These are phyloP conservation scores for Geotrichum phurueaensis DNA, from an alignment of 1,139 yeast genomes.

Conservation along the genomic window DNA sequence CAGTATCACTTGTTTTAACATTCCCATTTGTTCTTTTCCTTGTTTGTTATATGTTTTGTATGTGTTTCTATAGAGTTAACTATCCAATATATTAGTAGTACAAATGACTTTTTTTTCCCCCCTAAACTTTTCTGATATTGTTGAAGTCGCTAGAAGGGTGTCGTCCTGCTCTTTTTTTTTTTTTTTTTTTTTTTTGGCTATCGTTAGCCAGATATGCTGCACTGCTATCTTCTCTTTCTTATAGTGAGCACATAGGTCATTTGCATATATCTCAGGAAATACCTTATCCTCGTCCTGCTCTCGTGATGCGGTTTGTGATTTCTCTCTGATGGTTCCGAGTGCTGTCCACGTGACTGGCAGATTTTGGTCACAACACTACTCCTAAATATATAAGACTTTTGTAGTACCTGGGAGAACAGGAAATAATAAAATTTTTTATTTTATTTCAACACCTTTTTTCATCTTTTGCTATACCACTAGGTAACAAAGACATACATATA, in stretches of 20 bases:
- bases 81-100: not conserved
- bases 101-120: not conserved
- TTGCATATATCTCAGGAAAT: too few species aligned
- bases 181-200: too few species aligned
- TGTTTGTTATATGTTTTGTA: not conserved
- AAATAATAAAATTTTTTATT: slow-evolving; percentile 1
- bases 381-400: not conserved
- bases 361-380: too few species aligned
- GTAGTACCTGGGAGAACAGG: not conserved
- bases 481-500: not conserved
- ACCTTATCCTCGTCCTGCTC: too few species aligned
- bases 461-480: not conserved
- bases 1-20: not conserved
- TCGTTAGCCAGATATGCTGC: too few species aligned
- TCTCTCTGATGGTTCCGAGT: too few species aligned
- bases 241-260: too few species aligned
- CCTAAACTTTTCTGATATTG: not conserved
- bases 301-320: too few species aligned
- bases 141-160: too few species aligned
- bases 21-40: not conserved
- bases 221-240: too few species aligned
- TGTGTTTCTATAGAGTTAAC: not conserved
- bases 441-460: not conserved
- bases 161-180: too few species aligned
- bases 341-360: too few species aligned